These are phyloP conservation scores for Ustanciosporium gigantosporum DNA, from an alignment of 1,284 basidiomycete species.

Conservation along the genomic window DNA sequence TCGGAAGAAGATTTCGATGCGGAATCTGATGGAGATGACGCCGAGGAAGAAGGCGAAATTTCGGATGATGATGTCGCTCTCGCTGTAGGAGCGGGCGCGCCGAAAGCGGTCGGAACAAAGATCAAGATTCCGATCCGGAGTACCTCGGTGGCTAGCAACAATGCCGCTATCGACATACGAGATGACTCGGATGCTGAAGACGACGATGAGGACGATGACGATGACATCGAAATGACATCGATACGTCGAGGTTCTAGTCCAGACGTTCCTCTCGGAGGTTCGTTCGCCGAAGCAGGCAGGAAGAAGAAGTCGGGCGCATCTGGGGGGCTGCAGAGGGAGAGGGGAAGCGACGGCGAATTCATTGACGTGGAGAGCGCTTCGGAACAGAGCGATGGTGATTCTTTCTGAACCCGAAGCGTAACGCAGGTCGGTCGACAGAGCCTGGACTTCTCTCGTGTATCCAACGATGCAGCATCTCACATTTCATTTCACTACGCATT, in stretches of 20 bases:
- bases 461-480: no score
- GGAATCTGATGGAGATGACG: conserved; percentile 14
- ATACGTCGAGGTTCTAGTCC: conserved; percentile 1
- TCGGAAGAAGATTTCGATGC: conserved; percentile 3
- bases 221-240: conserved; percentile 12
- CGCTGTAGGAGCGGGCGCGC: conserved; percentile 1
- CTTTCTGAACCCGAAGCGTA: conserved; percentile 22
- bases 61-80: conserved; percentile 29
- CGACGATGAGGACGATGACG: conserved; percentile 24
- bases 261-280: not conserved
- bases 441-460: no score
- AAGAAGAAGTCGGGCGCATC: not conserved
- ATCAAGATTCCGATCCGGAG: conserved; percentile 9
- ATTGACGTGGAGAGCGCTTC: conserved; percentile 40
- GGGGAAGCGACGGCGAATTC: conserved; percentile 38
- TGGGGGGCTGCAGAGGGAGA: conserved; percentile 24
- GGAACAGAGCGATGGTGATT: conserved; percentile 37
- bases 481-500: no score
- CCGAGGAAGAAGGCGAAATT: conserved; percentile 36
- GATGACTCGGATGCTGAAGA: conserved; percentile 23
- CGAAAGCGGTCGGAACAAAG: conserved; percentile 4
- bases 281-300: not conserved
- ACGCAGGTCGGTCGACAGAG: no score
- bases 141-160: not conserved
- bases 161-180: conserved; percentile 7